Conservation (phyloP, 225 moss, liverwort and hornwort genomes). For the Asterella californica region DNA sequence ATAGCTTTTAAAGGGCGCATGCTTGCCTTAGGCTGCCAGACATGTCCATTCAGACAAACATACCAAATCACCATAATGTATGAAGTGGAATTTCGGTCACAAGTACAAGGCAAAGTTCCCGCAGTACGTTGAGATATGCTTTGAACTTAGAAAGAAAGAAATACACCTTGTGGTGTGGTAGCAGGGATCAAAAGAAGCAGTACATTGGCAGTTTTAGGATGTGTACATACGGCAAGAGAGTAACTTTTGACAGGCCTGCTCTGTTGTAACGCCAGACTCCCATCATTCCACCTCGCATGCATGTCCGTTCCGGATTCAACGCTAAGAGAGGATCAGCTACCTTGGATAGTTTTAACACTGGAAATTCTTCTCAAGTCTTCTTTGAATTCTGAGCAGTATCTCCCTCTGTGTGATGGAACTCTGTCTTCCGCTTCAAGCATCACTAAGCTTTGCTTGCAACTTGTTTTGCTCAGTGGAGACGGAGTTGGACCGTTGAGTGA, state of each 20-base stretch:
- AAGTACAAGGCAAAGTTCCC: neutral
- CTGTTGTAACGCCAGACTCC: neutral
- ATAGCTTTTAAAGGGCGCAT: neutral
- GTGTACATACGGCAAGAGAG: neutral
- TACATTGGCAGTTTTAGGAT: neutral
- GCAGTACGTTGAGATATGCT: neutral
- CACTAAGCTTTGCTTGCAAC: neutral
- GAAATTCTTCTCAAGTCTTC: too few relatives aligned
- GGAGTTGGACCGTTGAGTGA: constrained; percentile 25
- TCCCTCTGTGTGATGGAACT: neutral
- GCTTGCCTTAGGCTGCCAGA: neutral
- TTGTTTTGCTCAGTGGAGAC: constrained; percentile 18
- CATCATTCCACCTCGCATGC: neutral
- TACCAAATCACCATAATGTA: neutral
- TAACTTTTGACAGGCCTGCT: neutral
- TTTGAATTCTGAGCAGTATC: neutral
- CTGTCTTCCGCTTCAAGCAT: neutral
- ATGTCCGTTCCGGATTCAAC: neutral
- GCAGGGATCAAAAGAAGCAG: neutral
- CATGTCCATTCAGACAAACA: neutral
- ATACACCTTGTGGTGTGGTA: neutral
- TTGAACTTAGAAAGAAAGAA: neutral
- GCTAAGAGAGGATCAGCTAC: too few relatives aligned
- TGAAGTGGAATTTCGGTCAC: too few relatives aligned
- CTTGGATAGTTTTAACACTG: too few relatives aligned